Evolutionary conservation across 2,329 filamentous ascomycete genomes (phyloP).

Genomic region (Fusarium sp.): DNA sequence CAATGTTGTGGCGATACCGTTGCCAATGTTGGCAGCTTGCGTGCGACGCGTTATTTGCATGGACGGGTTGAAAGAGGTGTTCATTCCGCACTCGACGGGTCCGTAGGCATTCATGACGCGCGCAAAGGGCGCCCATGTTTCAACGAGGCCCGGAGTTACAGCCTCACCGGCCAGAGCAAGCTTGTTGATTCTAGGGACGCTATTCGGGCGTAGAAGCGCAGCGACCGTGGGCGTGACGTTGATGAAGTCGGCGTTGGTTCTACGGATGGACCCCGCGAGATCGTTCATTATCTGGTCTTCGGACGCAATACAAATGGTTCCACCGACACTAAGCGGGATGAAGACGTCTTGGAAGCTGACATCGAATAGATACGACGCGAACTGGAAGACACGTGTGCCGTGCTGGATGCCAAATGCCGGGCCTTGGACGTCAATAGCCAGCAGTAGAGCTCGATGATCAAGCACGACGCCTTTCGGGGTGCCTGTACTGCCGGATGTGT

Average conservation of each 20-base stretch:
- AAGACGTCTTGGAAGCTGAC: slow-evolving; percentile 13
- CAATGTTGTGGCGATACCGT: slow-evolving; percentile 15
- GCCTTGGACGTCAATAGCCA: slow-evolving; percentile 11
- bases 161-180: slow-evolving; percentile 12
- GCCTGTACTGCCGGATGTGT: slow-evolving; percentile 5
- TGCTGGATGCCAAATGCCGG: slow-evolving; percentile 13
- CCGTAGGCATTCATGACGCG: slow-evolving; percentile 14
- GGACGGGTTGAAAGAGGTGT: slow-evolving; percentile 11
- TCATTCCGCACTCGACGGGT: slow-evolving; percentile 14
- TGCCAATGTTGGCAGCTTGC: slow-evolving; percentile 16
- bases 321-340: slow-evolving; percentile 11
- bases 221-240: slow-evolving; percentile 9
- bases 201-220: slow-evolving; percentile 7
- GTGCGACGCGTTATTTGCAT: slow-evolving; percentile 4
- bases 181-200: slow-evolving; percentile 9
- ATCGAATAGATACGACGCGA: slow-evolving; percentile 13
- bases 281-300: slow-evolving; percentile 14
- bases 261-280: slow-evolving; percentile 9
- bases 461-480: not conserved
- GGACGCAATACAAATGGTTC: slow-evolving; percentile 14
- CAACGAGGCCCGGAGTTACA: slow-evolving; percentile 11
- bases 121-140: slow-evolving; percentile 15
- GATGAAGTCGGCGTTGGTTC: slow-evolving; percentile 13
- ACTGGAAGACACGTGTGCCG: slow-evolving; percentile 12
- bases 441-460: slow-evolving; percentile 10